Evolutionary conservation across 169 alveolate genomes (phyloP).

Genomic region (Theileria orientalis): DNA sequence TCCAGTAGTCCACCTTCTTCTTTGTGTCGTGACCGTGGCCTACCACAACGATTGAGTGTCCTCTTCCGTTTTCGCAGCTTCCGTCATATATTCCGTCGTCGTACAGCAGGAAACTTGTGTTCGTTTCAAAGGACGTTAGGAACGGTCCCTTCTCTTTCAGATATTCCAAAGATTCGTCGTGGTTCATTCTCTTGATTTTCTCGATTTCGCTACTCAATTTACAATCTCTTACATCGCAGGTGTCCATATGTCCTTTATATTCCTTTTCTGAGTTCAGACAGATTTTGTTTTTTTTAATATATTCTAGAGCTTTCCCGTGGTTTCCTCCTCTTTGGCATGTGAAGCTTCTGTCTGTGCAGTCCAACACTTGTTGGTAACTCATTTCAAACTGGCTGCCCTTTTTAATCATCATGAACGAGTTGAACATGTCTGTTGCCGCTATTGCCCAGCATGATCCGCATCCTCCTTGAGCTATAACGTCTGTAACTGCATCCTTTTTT

Average conservation of each 20-base stretch:
- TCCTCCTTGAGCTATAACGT: slow-evolving; percentile 75
- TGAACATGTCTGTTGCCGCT: slow-evolving; percentile 76
- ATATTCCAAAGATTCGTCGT: slow-evolving; percentile 45
- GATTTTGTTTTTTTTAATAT: slow-evolving; percentile 66
- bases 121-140: slow-evolving; percentile 84
- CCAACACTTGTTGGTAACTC: slow-evolving; percentile 85
- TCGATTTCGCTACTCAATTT: slow-evolving; percentile 8
- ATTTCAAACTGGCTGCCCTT: slow-evolving; percentile 28
- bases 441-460: slow-evolving; percentile 88
- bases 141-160: slow-evolving; percentile 71
- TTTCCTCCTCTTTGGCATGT: slow-evolving; percentile 83
- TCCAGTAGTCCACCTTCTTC: slow-evolving; percentile 65
- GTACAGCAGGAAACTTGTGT: slow-evolving; percentile 78
- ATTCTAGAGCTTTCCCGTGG: slow-evolving; percentile 71
- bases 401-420: slow-evolving; percentile 66
- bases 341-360: slow-evolving; percentile 69
- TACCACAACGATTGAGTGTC: slow-evolving; percentile 76
- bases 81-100: slow-evolving; percentile 68
- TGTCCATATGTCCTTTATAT: slow-evolving; percentile 56
- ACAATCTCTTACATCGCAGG: slow-evolving; percentile 43
- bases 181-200: slow-evolving; percentile 1
- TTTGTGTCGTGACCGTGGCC: slow-evolving; percentile 73
- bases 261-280: slow-evolving; percentile 73
- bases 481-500: slow-evolving; percentile 44
- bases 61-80: slow-evolving; percentile 38